Base-by-base conservation (phyloP, 2,329 filamentous ascomycete species). In the Colletotrichum camelliae region DNA sequence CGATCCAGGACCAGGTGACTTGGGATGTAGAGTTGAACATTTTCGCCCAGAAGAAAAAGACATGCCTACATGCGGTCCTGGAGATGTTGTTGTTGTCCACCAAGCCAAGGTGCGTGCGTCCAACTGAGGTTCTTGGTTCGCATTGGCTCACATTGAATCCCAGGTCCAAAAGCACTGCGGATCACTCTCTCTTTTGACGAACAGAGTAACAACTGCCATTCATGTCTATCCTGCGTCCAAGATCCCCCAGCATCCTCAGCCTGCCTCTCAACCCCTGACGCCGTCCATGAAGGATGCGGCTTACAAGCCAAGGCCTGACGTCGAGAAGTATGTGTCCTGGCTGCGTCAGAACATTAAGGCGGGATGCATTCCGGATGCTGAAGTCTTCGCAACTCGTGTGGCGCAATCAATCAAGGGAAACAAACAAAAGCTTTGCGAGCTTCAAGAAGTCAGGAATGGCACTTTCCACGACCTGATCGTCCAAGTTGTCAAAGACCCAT, bases 381-480 rank as follows among this genome's bases (percentile, higher is more conserved):
- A 80, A 4, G 84, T 86, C n/a, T 92, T 91, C 74, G 77, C 86
- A 18, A 65, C 75, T 4, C 83, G 82, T 68, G 81, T 83, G 4
- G 72, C 80, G 0, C 82, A 82, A 52, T 89, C 90, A 0, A 77
- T 82, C 48, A 88, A 88, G 58, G 57, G 86, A 61, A 88, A 84
- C 60, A 81, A 89, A 16, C 43, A 52, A 12, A 95, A 94, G 81
- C 93, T 93, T 79, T 87, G 86, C 43, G 85, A 93, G 21, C 88
- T 98, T 69, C 88, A 93, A 77, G 91, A 96, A 79, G 84, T 95
- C 2, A 80, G 85, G 4, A 84, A 89, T 1, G 82, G 83, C 16
- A 86, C 80, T 0, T 97, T 93, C 80, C 91, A 89, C 79, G 92
- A 98, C 81, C 81, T 97, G 2, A 86, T 95, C 21, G 95, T 91